Conservation (phyloP, 2,329 filamentous ascomycete genomes). For the Lasiodiplodia citricola region DNA sequence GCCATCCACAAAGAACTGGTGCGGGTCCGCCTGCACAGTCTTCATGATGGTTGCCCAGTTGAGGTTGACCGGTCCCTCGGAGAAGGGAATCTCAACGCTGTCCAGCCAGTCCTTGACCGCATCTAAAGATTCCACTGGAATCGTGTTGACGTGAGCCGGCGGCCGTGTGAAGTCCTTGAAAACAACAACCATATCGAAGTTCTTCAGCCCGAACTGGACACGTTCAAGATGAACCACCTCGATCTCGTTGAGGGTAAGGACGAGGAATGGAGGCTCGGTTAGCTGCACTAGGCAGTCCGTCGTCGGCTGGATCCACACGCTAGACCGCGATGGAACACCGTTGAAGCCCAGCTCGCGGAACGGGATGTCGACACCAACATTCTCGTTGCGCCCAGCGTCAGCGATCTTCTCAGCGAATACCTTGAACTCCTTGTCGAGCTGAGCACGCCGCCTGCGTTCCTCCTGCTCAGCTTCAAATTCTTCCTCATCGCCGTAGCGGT, state of each 20-base stretch:
- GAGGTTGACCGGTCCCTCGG: constrained; percentile 92
- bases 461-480: constrained; percentile 99
- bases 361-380: constrained; percentile 92
- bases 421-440: constrained; percentile 94
- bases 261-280: constrained; percentile 95
- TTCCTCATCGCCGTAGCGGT: constrained; percentile 96
- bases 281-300: constrained; percentile 97
- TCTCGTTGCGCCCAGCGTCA: constrained; percentile 89
- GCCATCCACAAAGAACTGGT: constrained; percentile 93
- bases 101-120: constrained; percentile 98
- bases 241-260: constrained; percentile 92
- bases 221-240: constrained; percentile 95
- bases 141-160: constrained; percentile 95
- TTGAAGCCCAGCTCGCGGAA: constrained; percentile 96
- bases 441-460: constrained; percentile 86
- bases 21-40: constrained; percentile 91
- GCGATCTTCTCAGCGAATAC: constrained; percentile 97
- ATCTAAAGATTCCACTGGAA: constrained; percentile 92
- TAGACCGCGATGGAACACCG: constrained; percentile 93
- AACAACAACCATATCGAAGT: constrained; percentile 97
- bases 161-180: constrained; percentile 96
- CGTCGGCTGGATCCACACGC: constrained; percentile 92
- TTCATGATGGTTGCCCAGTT: constrained; percentile 99
- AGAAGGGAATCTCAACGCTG: constrained; percentile 91
- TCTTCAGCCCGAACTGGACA: constrained; percentile 95